phyloP scores from a whole-genome alignment of 2,329 filamentous ascomycete genomes.

The Aureobasidium pullulans region DNA sequence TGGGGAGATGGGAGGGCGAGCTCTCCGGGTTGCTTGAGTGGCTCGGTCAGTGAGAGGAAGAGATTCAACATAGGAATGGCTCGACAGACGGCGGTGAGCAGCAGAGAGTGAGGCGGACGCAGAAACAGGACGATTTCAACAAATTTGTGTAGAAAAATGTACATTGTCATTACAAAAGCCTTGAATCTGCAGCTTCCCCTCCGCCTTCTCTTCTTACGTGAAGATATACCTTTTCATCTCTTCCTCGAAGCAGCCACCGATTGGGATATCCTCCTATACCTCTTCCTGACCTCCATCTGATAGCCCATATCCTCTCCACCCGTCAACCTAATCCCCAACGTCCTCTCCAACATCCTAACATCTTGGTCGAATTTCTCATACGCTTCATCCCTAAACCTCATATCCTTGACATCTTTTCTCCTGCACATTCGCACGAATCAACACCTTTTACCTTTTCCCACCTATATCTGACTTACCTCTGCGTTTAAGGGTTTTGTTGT shows the following conservation, averaged over 20 bases:
- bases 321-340: conserved; percentile 53
- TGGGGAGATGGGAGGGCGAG: not conserved
- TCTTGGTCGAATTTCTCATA: conserved; percentile 62
- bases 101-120: not conserved
- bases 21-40: too few species aligned
- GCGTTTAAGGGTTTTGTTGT: too few species aligned
- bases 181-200: too few species aligned
- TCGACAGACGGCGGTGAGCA: too few species aligned
- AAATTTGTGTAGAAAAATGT: not conserved
- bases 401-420: conserved; percentile 18
- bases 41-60: not conserved
- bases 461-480: too few species aligned
- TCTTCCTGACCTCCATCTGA: not conserved
- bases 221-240: too few species aligned
- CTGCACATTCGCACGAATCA: not conserved
- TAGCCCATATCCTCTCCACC: too few species aligned
- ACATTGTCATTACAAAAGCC: not conserved
- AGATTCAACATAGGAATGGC: not conserved
- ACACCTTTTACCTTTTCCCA: too few species aligned
- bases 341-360: conserved; percentile 65
- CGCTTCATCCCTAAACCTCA: conserved; percentile 29
- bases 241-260: too few species aligned
- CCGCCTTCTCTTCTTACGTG: too few species aligned
- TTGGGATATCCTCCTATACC: not conserved
- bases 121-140: not conserved